Evolutionary conservation across 1,139 yeast species (phyloP).

Genomic region (Zhuliangozyma parablackwelliae): DNA sequence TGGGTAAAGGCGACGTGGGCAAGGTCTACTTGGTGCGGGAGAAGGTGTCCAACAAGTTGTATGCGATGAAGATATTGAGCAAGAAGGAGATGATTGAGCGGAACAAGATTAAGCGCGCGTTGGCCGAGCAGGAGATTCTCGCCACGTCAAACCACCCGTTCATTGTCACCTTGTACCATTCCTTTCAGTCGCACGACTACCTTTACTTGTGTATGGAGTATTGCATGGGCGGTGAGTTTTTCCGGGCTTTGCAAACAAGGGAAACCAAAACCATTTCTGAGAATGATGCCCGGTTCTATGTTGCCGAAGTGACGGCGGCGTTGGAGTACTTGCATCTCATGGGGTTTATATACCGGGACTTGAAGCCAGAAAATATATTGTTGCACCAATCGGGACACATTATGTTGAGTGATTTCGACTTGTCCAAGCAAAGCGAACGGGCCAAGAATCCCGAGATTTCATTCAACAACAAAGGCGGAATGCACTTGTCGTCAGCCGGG

Average conservation of each 20-base stretch:
- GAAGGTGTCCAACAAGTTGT: constrained; percentile 65
- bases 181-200: constrained; percentile 91
- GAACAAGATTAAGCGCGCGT: constrained; percentile 87
- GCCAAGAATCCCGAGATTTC: constrained; percentile 52
- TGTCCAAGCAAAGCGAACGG: constrained; percentile 82
- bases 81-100: constrained; percentile 94
- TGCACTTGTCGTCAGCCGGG: constrained; percentile 15
- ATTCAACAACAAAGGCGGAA: constrained; percentile 18
- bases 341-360: constrained; percentile 94
- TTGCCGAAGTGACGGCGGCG: constrained; percentile 97
- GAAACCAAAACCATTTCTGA: constrained; percentile 83
- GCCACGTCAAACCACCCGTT: constrained; percentile 97
- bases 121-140: constrained; percentile 94
- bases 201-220: constrained; percentile 97
- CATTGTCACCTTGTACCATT: constrained; percentile 91
- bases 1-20: constrained; percentile 98
- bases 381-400: constrained; percentile 96
- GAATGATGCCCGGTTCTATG: constrained; percentile 87
- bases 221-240: constrained; percentile 99
- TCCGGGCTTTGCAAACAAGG: constrained; percentile 90
- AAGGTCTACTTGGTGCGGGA: constrained; percentile 90
- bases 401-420: constrained; percentile 94
- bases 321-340: constrained; percentile 89
- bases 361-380: constrained; percentile 91
- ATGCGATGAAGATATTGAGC: constrained; percentile 88